Conservation (phyloP, 371 early-diverging fungal species). For the Fennellomyces sp. region DNA sequence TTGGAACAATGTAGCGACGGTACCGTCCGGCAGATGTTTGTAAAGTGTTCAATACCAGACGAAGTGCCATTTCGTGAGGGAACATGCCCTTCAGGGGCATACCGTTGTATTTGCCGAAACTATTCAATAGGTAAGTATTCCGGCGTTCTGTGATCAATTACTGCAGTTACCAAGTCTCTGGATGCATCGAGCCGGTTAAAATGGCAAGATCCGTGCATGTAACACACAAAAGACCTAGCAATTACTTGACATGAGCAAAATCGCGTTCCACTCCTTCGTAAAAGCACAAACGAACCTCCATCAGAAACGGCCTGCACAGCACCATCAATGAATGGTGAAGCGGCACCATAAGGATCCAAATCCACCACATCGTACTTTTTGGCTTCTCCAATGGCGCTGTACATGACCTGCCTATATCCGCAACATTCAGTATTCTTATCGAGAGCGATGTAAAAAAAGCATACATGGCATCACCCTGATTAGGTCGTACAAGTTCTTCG, state of each 20-base stretch:
- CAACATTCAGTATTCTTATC: background rate
- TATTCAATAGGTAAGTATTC: constrained; percentile 18
- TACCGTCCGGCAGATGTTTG: constrained; percentile 91
- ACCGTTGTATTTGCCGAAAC: constrained; percentile 96
- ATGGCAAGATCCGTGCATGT: constrained; percentile 99
- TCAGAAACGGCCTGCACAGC: constrained; percentile 94
- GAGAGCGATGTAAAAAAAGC: background rate
- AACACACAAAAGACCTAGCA: constrained; percentile 88
- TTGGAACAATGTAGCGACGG: constrained; percentile 86
- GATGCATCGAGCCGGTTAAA: constrained; percentile 89
- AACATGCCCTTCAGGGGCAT: constrained; percentile 84
- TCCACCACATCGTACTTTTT: constrained; percentile 86
- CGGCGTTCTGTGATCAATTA: background rate
- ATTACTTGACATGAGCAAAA: too few species aligned
- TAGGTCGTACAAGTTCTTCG: constrained; percentile 76
- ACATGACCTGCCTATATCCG: constrained; percentile 72
- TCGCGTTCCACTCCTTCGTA: background rate
- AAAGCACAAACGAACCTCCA: constrained; percentile 66
- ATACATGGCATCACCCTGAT: constrained; percentile 80
- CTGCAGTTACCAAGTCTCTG: constrained; percentile 80
- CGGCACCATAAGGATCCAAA: constrained; percentile 99
- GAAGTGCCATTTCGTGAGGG: constrained; percentile 85
- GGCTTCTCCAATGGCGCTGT: constrained; percentile 64
- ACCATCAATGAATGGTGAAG: constrained; percentile 95
- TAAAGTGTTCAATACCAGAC: constrained; percentile 90